Evolutionary conservation across 805 yeast genomes (phyloP), one percentile per base, ranked within the genome.

Genomic region (Sugiyamaella marilandica): DNA sequence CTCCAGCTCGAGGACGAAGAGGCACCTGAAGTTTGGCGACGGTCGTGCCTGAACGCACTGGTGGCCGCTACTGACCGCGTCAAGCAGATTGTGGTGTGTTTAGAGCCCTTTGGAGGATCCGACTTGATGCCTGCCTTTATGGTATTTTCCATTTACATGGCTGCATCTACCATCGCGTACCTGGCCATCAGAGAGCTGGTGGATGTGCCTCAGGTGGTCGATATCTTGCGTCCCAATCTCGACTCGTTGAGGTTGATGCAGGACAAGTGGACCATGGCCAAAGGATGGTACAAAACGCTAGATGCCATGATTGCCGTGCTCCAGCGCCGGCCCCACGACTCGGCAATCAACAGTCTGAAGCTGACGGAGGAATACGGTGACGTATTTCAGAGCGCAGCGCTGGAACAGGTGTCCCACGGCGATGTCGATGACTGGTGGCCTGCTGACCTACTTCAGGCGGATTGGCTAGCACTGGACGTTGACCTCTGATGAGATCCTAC

Each of bases 131-230:
- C 43, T n/a, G 43, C 43, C 21, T 39, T 39, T 16, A 39, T 39
- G 43, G 43, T 39, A 39, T 39, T 39, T 13, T 39, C 43, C 19
- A 39, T 39, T 13, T 39, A 39, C 9, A 39, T 39, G 43, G 43
- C 43, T 14, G 43, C 43, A 10, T 39, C 43, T 21, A 39, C 43
- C 4, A 39, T 39, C 14, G 16, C 43, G 13, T 39, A 16, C 9
- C 24, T 39, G 43, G 43, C 43, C 16, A 39, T 39, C 19, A 21
- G 43, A 5, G 43, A 39, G 43, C 43, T 39, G 43, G 43, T 39
- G 24, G 43, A 39, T 13, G 13, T 39, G 19, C 43, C 43, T 16
- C 43, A 19, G 24, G 43, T 21, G 5, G 24, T 39, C 24, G 43
- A 39, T 10, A 19, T 39, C 43, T 16, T 39, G 21, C 19, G 43